Base-by-base conservation (phyloP, 2,329 filamentous ascomycete species). In the Ascosphaera apis region DNA sequence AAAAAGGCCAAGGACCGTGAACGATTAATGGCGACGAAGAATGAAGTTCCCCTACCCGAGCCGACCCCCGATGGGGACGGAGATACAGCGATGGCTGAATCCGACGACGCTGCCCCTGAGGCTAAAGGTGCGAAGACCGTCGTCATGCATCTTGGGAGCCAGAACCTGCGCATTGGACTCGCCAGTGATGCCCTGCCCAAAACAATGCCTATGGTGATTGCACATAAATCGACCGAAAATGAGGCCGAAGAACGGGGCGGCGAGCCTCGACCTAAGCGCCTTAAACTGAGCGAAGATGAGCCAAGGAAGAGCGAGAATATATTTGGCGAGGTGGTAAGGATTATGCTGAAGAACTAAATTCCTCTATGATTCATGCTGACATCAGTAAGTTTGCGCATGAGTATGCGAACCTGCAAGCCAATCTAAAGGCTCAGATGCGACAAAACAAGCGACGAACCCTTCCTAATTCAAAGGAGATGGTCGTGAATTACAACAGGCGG, bases 391-490 rank as follows among this genome's bases (percentile, higher is more conserved):
- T 72, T 45, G 62, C 67, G 19, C 63, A 63, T 33, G 64, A 69
- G 49, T 95, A 84, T 56, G 71, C 71, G 38, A 76, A 76, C 49
- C 78, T 88, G 76, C 80, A 72, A 40, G 72, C 74, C 37, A 84
- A 93, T 32, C 69, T 98, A 41, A 92, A 91, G 57, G 61, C 76
- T 2, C 78, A 82, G 36, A 91, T 95, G 80, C 75, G 86, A 41
- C 70, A 73, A 45, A 92, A 92, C 58, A 95, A 95, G 64, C 75
- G 82, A 50, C 79, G 91, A 52, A 84, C 93, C 12, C 60, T 95
- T 35, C 88, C 88, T n/a, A 95, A 95, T 52, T 93, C 84, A 0
- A 91, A 92, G 54, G 88, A 98, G 50, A 64, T 93, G 39, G 86
- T 93, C 1, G 72, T 84, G 43, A 95, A 92, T 50, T 95, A 80